Percentiles rank a stretch among this genome's conserved stretches.
Evolutionary conservation across 208 protist genomes (phyloP).

Genomic region (Phytomonas francai): DNA sequence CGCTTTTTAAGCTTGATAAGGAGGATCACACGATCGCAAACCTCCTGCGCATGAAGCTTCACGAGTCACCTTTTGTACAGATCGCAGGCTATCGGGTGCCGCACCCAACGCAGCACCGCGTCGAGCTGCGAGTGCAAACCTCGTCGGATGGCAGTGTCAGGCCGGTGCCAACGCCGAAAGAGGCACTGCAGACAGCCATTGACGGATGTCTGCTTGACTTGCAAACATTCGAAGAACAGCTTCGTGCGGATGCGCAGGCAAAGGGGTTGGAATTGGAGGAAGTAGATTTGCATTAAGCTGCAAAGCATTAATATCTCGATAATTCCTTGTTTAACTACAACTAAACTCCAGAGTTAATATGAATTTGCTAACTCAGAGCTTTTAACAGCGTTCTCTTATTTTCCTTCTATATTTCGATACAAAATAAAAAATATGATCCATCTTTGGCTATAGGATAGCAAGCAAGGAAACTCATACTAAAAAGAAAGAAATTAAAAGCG

Average conservation of each 20-base stretch:
- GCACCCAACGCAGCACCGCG: constrained; percentile 85
- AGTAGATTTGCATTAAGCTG: constrained; percentile 5
- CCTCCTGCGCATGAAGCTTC: constrained; percentile 84
- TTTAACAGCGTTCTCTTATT: neutral
- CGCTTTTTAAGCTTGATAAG: constrained; percentile 83
- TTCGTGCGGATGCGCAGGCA: constrained; percentile 50
- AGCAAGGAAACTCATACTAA: neutral
- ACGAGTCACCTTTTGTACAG: constrained; percentile 67
- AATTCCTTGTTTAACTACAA: constrained; percentile 9
- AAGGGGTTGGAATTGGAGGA: constrained; percentile 37
- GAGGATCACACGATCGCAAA: constrained; percentile 89
- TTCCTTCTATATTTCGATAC: constrained; percentile 11
- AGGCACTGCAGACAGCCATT: constrained; percentile 66
- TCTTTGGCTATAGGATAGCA: neutral
- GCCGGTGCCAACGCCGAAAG: constrained; percentile 66
- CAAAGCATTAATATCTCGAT: constrained; percentile 1
- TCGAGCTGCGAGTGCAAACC: constrained; percentile 84
- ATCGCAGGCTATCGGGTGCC: constrained; percentile 87
- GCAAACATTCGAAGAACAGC: constrained; percentile 66
- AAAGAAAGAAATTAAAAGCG: neutral
- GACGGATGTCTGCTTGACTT: constrained; percentile 72
- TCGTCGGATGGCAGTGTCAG: constrained; percentile 39
- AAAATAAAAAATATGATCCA: constrained; percentile 9
- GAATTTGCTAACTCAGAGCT: neutral
- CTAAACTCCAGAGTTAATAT: neutral